Evolutionary conservation across 495 filamentous ascomycete species (phyloP).

Genomic region (Hamigera avellanea): DNA sequence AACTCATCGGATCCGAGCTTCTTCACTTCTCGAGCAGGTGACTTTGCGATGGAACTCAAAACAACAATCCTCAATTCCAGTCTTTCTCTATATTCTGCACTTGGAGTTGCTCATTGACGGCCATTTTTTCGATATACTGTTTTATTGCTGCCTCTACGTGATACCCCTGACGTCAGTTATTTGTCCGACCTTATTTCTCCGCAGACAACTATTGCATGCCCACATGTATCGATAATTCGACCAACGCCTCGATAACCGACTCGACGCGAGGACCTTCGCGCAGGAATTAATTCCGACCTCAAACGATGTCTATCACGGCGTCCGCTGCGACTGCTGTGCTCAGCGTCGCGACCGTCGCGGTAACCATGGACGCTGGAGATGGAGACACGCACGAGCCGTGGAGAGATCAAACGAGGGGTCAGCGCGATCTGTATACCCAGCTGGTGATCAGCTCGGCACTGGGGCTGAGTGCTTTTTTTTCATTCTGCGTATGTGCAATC

Average conservation of each 20-base stretch:
- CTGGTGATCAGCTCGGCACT: slow-evolving; percentile 44
- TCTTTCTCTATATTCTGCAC: no score
- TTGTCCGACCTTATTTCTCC: slow-evolving; percentile 3
- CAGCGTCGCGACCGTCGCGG: slow-evolving; percentile 9
- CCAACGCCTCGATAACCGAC: not conserved
- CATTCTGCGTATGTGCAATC: slow-evolving; percentile 45
- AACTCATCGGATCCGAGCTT: slow-evolving; percentile 2
- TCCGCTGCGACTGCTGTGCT: slow-evolving; percentile 17
- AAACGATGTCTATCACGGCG: slow-evolving; percentile 21
- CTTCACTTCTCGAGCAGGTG: no score
- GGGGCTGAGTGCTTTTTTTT: slow-evolving; percentile 46
- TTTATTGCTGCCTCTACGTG: not conserved
- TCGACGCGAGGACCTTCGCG: no score
- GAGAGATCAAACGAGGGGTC: slow-evolving; percentile 25
- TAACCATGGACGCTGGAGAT: not conserved
- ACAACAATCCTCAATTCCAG: not conserved
- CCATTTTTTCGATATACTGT: no score
- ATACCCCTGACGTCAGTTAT: slow-evolving; percentile 20
- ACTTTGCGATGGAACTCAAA: no score
- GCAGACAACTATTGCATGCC: slow-evolving; percentile 5
- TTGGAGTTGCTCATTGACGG: no score
- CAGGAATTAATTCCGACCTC: no score
- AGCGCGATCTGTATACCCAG: slow-evolving; percentile 47
- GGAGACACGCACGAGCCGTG: slow-evolving; percentile 16
- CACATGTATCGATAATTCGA: slow-evolving; percentile 11